Percentiles rank a stretch among this genome's conserved stretches.
Conservation (phyloP, 1,284 basidiomycete genomes). For the Cerioporus squamosus region DNA sequence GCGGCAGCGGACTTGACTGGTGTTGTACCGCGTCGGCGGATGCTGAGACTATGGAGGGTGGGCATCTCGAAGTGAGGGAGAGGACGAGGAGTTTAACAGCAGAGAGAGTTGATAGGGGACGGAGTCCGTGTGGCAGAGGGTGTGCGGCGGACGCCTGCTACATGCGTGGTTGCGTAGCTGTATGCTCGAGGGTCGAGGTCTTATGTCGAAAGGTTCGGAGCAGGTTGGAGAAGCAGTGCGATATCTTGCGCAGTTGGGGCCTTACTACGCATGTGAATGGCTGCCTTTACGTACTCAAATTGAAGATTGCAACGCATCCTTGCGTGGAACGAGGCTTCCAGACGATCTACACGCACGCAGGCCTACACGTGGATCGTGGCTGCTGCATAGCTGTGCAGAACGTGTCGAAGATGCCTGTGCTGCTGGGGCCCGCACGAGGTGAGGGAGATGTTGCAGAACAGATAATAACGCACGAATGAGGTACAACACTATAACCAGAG, state of each 20-base stretch:
- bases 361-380: conserved; percentile 7
- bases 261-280: background rate
- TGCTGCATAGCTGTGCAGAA: background rate
- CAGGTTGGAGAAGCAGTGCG: background rate
- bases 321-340: conserved; percentile 1
- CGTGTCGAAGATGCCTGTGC: background rate
- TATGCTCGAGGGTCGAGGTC: conserved; percentile 1
- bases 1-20: conserved; percentile 5
- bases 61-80: conserved; percentile 16
- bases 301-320: background rate
- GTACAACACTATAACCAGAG: conserved; percentile 9
- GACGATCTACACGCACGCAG: conserved; percentile 4
- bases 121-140: conserved; percentile 16
- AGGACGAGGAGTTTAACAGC: conserved; percentile 9
- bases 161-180: conserved; percentile 16
- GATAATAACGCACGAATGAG: conserved; percentile 11
- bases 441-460: background rate
- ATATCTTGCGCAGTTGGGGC: conserved; percentile 3
- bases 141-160: conserved; percentile 4
- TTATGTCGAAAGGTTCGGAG: conserved; percentile 3
- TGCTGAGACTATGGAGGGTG: conserved; percentile 21
- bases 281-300: background rate
- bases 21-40: conserved; percentile 20
- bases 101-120: background rate
- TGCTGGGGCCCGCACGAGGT: background rate